phyloP scores from a whole-genome alignment of 129 eudicot species.

The Smallanthus sonchifolius region DNA sequence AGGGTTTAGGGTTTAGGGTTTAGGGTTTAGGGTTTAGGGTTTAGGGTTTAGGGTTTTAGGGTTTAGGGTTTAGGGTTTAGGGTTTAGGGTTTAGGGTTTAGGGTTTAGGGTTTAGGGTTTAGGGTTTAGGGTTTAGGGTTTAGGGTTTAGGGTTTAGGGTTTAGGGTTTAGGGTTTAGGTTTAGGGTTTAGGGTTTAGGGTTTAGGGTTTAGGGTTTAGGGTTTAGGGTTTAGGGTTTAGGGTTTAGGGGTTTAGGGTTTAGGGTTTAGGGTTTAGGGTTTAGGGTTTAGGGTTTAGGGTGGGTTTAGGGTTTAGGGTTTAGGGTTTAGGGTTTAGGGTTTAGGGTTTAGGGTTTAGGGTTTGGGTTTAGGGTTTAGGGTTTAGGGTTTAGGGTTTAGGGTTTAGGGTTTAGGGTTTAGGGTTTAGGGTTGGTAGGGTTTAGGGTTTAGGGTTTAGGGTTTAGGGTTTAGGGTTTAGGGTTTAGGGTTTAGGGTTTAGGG shows the following conservation, averaged over 20 bases:
- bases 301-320: background rate
- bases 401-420: background rate
- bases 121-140: conserved; percentile 4
- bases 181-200: background rate
- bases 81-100: background rate
- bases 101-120: conserved; percentile 2
- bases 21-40: background rate
- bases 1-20: background rate
- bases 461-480: background rate
- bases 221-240: background rate
- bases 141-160: conserved; percentile 9
- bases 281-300: conserved; percentile 4
- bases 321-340: conserved; percentile 3
- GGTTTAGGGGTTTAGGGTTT: background rate
- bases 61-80: background rate
- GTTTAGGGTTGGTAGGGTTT: conserved; percentile 9
- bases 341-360: conserved; percentile 11
- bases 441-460: conserved; percentile 9
- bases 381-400: conserved; percentile 10
- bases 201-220: background rate
- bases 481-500: background rate
- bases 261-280: background rate
- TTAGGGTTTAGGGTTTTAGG: background rate
- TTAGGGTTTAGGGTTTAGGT: background rate
- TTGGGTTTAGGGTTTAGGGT: conserved; percentile 12